phyloP scores from a whole-genome alignment of 495 filamentous ascomycete species.

The Podospora anserina region DNA sequence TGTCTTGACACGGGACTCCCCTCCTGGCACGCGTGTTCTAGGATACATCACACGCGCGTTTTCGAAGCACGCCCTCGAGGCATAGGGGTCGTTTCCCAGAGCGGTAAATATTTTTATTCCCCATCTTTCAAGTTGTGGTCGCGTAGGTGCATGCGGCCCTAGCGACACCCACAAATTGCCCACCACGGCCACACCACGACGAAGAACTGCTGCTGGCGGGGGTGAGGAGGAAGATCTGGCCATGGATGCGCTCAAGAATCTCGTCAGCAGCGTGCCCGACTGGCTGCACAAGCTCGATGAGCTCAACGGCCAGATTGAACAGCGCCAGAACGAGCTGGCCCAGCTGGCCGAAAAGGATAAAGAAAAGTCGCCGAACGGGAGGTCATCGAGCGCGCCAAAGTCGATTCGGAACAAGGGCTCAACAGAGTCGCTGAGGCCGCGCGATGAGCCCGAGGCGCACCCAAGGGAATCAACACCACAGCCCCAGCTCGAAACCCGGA shows the following conservation, averaged over 20 bases:
- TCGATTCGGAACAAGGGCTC: constrained; percentile 59
- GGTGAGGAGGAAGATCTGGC: constrained; percentile 38
- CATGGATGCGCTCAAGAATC: constrained; percentile 62
- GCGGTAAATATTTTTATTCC: neutral
- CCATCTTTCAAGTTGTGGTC: constrained; percentile 1
- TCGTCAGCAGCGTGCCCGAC: constrained; percentile 60
- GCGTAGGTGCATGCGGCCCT: constrained; percentile 30
- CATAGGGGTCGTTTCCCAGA: neutral
- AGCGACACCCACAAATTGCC: constrained; percentile 24
- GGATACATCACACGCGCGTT: neutral
- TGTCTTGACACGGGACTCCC: neutral
- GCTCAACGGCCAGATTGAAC: constrained; percentile 62
- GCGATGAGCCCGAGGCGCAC: constrained; percentile 44
- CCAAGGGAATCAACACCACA: constrained; percentile 27
- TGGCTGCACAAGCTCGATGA: constrained; percentile 69
- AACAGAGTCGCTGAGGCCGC: constrained; percentile 59
- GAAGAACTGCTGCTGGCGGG: constrained; percentile 14
- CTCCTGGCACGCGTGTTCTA: neutral
- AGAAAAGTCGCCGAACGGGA: constrained; percentile 24
- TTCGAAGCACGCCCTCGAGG: neutral
- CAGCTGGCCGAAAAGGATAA: constrained; percentile 38
- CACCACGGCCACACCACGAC: constrained; percentile 28
- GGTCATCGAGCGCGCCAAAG: constrained; percentile 28
- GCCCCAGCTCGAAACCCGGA: constrained; percentile 10
- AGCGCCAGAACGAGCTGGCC: constrained; percentile 66